Evolutionary conservation across 2,329 filamentous ascomycete genomes (phyloP), one percentile per base, ranked within the genome.

Genomic region (Phialophora verrucosa): DNA sequence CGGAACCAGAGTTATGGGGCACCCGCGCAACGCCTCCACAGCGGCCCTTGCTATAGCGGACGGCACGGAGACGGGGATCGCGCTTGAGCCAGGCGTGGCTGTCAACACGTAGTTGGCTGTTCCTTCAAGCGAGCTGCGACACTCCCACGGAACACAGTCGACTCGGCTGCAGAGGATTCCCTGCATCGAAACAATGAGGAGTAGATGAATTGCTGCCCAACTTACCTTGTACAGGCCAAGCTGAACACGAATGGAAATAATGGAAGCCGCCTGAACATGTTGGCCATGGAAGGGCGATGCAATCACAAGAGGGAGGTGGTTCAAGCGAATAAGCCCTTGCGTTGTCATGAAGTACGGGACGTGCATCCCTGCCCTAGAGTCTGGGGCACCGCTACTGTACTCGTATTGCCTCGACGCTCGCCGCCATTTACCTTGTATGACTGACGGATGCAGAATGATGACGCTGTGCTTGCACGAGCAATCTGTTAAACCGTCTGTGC

Each of bases 341-440:
- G 8, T 32, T 31, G 27, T 55, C 51, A 11, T 55, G 14, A 55
- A 27, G 8, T 12, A 51, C 20, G 17, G 51, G 12, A 25, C 29
- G 23, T 17, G 29, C 17, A 11, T 55, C 17, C 25, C 11, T 55
- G 23, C 10, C 14, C 10, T 14, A 2, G 53, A 17, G 23, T n/a
- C 29, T 23, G 51, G 47, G 59, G 8, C 47, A 29, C 31, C 23
- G 49, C 25, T 51, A 25, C 14, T 58, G 63, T n/a, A n/a, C n/a
- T n/a, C n/a, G n/a, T 62, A 38, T 61, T 42, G 62, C 63, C 56
- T 38, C 54, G n/a, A 38, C 31, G n/a, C 20, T 59, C 64, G 64
- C 64, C 64, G 64, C 59, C 47, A 58, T 12, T 66, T 66, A 35
- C 64, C 58, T 27, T 44, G 25, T 62, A 44, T 44, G 38, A n/a